phyloP scores from a whole-genome alignment of 805 yeast species.

The Yarrowia divulgata region DNA sequence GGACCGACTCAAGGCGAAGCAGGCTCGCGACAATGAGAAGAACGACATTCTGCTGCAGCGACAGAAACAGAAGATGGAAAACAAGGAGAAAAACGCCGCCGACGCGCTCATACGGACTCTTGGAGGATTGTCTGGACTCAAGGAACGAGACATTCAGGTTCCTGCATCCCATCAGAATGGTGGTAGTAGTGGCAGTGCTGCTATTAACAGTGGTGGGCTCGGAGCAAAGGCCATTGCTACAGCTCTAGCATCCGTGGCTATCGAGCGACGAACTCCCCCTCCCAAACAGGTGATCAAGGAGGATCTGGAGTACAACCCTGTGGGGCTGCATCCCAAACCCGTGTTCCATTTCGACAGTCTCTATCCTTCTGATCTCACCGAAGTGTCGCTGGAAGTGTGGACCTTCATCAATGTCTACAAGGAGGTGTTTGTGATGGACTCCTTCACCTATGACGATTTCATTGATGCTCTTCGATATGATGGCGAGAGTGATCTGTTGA shows the following conservation, averaged over 20 bases:
- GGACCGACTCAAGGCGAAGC: constrained; percentile 38
- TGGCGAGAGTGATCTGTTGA: constrained; percentile 60
- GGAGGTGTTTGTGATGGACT: constrained; percentile 67
- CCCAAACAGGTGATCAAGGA: constrained; percentile 38
- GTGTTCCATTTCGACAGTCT: constrained; percentile 34
- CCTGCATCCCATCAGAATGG: constrained; percentile 4
- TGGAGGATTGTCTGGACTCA: constrained; percentile 18
- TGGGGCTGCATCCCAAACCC: constrained; percentile 32
- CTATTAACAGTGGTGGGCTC: neutral
- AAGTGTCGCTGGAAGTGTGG: constrained; percentile 67
- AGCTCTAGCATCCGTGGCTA: constrained; percentile 15
- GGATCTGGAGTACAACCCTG: constrained; percentile 37
- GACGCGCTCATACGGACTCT: constrained; percentile 20
- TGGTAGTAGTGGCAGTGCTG: too few relatives aligned
- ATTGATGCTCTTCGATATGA: constrained; percentile 60
- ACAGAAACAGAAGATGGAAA: constrained; percentile 23
- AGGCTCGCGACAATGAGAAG: constrained; percentile 31
- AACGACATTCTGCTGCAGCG: constrained; percentile 8
- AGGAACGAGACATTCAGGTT: constrained; percentile 8
- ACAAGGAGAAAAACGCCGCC: constrained; percentile 33
- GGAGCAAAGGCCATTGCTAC: constrained; percentile 15
- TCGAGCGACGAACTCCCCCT: constrained; percentile 20
- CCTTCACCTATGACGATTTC: constrained; percentile 82
- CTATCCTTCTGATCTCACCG: constrained; percentile 42
- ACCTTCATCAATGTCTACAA: constrained; percentile 74